Evolutionary conservation across 148 eudicot species (phyloP).

Genomic region (Rhododendron kiyosumense): DNA sequence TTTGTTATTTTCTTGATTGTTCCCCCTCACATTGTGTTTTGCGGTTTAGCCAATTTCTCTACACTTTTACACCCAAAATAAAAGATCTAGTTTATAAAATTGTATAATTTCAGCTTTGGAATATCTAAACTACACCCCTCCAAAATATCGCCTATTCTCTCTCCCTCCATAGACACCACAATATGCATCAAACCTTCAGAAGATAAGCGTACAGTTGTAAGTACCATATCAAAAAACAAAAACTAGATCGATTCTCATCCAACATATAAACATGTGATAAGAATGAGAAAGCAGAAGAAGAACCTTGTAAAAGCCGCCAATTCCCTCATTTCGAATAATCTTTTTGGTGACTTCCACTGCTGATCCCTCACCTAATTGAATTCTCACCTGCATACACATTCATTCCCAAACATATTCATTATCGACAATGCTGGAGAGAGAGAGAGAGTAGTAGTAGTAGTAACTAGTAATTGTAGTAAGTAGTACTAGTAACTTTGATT

Average conservation of each 20-base stretch:
- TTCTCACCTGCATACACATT: slow-evolving; percentile 32
- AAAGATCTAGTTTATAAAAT: too few relatives aligned
- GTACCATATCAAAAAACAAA: not conserved
- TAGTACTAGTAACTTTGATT: slow-evolving; percentile 25
- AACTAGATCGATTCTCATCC: not conserved
- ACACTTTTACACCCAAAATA: not conserved
- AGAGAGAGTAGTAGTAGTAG: not conserved
- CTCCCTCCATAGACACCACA: not conserved
- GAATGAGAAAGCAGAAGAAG: not conserved
- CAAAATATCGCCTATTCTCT: not conserved
- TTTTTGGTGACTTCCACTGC: slow-evolving; percentile 35
- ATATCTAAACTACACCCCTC: not conserved
- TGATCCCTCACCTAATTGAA: slow-evolving; percentile 60
- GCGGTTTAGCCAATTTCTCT: not conserved
- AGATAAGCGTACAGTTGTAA: not conserved
- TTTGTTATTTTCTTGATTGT: not conserved
- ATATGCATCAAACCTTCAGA: not conserved
- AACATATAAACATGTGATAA: not conserved
- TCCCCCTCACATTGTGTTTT: not conserved
- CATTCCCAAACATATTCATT: not conserved
- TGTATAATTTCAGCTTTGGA: too few relatives aligned
- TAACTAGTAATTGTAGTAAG: too few relatives aligned
- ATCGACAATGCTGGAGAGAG: not conserved
- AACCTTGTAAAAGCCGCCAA: slow-evolving; percentile 54
- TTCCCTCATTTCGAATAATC: slow-evolving; percentile 49